Evolutionary conservation across 352 stramenopile genomes (phyloP), one percentile per base, ranked within the genome.

Genomic region (Phytophthora cajani): DNA sequence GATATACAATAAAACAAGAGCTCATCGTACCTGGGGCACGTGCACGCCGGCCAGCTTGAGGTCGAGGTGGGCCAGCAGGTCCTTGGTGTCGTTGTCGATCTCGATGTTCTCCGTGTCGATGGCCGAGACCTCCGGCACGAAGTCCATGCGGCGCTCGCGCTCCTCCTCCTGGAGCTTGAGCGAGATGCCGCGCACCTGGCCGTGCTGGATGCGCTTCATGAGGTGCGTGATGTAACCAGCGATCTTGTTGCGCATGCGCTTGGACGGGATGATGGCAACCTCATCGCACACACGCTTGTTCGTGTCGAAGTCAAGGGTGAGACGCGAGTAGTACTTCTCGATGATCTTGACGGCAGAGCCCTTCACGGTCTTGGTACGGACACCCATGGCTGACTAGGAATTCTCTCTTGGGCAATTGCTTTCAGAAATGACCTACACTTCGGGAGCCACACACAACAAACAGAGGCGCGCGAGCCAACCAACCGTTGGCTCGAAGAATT

Each of bases 211-310:
- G 84, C 98, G 96, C 93, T 99, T 99, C 98, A 99, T 99, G 55
- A 99, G 89, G 83, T 99, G 98, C 73, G 98, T 99, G 77, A 99
- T 99, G 91, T 99, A 99, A 67, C 98, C 98, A 36, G 98, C 98
- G 78, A 99, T 99, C 93, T 99, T 99, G 94, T 99, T 99, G 75
- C 98, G 94, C 98, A 99, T 99, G 72, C 98, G 96, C 96, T 99
- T 99, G 67, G 97, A 99, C 60, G 98, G 98, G 71, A 99, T 96
- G 82, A 99, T 99, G 57, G 98, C 97, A 66, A 99, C 98, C 81
- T 99, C 95, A 84, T 97, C 91, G 78, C 88, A 96, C 64, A 97
- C 95, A 69, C 96, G 89, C 93, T 99, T 99, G 97, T 99, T 99
- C 63, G 96, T 99, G 89, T 99, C 97, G 89, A 99, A 99, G 87